phyloP scores from a whole-genome alignment of 768 basidiomycete genomes.

The Leccinellum luteum region DNA sequence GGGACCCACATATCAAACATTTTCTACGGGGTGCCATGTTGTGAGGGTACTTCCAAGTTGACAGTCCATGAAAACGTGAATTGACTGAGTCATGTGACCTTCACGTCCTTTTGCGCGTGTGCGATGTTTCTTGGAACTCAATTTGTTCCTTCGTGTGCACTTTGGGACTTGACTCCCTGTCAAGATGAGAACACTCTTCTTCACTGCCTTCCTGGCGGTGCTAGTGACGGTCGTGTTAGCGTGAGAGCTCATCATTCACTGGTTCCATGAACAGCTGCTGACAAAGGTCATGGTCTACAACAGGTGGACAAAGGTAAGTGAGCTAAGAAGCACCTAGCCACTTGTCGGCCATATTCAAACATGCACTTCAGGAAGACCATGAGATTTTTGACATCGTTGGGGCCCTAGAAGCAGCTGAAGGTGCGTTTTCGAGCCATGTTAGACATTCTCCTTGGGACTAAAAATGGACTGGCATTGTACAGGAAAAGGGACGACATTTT shows the following conservation, averaged over 20 bases:
- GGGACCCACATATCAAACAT: slow-evolving; percentile 79
- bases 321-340: neutral
- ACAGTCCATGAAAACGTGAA: neutral
- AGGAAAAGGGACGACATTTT: slow-evolving; percentile 93
- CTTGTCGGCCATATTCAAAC: slow-evolving; percentile 9
- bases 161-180: neutral
- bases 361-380: slow-evolving; percentile 70
- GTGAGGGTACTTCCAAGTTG: neutral
- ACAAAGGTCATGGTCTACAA: slow-evolving; percentile 1
- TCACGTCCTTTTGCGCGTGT: neutral
- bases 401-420: slow-evolving; percentile 77
- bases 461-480: neutral
- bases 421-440: slow-evolving; percentile 33
- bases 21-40: slow-evolving; percentile 58
- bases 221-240: slow-evolving; percentile 54
- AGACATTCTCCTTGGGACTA: slow-evolving; percentile 2
- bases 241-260: slow-evolving; percentile 41
- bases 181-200: slow-evolving; percentile 48
- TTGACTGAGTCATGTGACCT: slow-evolving; percentile 11
- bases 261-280: neutral
- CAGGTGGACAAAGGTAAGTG: slow-evolving; percentile 70
- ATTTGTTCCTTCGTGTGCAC: neutral
- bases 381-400: slow-evolving; percentile 95
- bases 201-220: slow-evolving; percentile 49
- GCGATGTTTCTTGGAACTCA: neutral